A percentile compares a stretch with the other conserved stretches of the same genome.
These are phyloP conservation scores for Serendipita sp. DNA, from an alignment of 768 basidiomycete species.

Conservation along the genomic window DNA sequence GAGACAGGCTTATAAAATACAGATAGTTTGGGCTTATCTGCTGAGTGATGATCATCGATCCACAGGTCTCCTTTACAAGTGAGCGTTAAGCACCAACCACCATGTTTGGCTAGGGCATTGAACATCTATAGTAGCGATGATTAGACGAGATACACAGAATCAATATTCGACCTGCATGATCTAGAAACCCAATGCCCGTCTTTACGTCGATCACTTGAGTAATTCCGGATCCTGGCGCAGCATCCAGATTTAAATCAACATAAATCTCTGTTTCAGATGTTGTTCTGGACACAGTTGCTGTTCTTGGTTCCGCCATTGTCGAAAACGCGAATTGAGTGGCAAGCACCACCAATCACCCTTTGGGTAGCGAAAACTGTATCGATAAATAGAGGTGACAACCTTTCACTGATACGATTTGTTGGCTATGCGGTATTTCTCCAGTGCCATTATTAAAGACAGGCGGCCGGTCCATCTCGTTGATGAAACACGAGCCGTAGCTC, in stretches of 20 bases:
- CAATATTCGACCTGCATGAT: conserved; percentile 50
- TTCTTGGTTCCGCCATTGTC: neutral
- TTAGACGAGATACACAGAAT: neutral
- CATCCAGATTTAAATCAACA: conserved; percentile 71
- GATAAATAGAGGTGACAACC: no score
- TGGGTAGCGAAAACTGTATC: no score
- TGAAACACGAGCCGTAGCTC: no score
- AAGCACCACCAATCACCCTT: no score
- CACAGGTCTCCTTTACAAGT: conserved; percentile 89
- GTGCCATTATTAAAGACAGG: no score
- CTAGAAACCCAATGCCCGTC: conserved; percentile 96
- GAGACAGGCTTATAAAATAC: conserved; percentile 9
- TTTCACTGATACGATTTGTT: no score
- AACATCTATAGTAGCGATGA: conserved; percentile 56
- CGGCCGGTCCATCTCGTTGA: no score
- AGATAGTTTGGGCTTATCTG: conserved; percentile 56
- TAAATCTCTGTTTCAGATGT: conserved; percentile 85
- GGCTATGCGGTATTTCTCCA: no score
- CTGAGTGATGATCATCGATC: conserved; percentile 98
- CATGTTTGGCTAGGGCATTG: conserved; percentile 90
- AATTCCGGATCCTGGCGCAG: conserved; percentile 40
- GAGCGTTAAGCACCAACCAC: conserved; percentile 80
- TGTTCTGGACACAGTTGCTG: conserved; percentile 56
- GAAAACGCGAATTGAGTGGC: no score
- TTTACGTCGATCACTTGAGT: conserved; percentile 66